Evolutionary conservation across 2,329 filamentous ascomycete species (phyloP).

Genomic region (Phyllosticta ampelicida): DNA sequence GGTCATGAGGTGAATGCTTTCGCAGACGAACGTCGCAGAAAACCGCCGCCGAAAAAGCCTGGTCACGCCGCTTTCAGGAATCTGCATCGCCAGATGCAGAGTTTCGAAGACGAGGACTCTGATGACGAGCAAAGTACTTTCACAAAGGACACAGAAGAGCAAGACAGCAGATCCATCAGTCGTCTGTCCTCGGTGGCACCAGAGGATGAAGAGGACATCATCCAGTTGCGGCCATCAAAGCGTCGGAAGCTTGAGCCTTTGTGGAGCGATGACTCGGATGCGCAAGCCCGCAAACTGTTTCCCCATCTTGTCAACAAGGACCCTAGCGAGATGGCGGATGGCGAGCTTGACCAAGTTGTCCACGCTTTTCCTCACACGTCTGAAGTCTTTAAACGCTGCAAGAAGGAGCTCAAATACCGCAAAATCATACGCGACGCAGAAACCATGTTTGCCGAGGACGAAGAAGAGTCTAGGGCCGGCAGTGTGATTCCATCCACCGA

Average conservation of each 20-base stretch:
- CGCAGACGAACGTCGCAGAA: slow-evolving; percentile 49
- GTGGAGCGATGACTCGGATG: slow-evolving; percentile 39
- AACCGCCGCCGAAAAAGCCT: slow-evolving; percentile 43
- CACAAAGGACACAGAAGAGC: slow-evolving; percentile 71
- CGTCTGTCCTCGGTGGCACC: slow-evolving; percentile 46
- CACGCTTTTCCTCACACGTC: slow-evolving; percentile 44
- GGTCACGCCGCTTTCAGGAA: slow-evolving; percentile 57
- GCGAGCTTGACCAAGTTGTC: slow-evolving; percentile 46
- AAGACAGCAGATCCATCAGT: slow-evolving; percentile 70
- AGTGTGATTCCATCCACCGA: slow-evolving; percentile 35
- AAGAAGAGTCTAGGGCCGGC: slow-evolving; percentile 33
- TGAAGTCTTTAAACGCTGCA: slow-evolving; percentile 65
- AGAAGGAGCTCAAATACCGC: slow-evolving; percentile 50
- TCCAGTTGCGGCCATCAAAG: slow-evolving; percentile 34
- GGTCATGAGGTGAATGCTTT: slow-evolving; percentile 32
- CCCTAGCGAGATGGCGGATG: slow-evolving; percentile 60
- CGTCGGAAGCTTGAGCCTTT: slow-evolving; percentile 34
- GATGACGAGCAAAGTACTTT: slow-evolving; percentile 63
- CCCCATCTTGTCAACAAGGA: slow-evolving; percentile 43
- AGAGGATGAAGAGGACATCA: slow-evolving; percentile 41
- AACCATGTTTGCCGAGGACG: slow-evolving; percentile 56
- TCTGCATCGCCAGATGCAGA: slow-evolving; percentile 67
- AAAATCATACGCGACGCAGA: slow-evolving; percentile 81
- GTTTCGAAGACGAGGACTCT: slow-evolving; percentile 67
- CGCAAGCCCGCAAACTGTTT: slow-evolving; percentile 35